These are phyloP conservation scores for Tubosaeta brunneosetosa DNA, from an alignment of 768 basidiomycete species.

Conservation along the genomic window DNA sequence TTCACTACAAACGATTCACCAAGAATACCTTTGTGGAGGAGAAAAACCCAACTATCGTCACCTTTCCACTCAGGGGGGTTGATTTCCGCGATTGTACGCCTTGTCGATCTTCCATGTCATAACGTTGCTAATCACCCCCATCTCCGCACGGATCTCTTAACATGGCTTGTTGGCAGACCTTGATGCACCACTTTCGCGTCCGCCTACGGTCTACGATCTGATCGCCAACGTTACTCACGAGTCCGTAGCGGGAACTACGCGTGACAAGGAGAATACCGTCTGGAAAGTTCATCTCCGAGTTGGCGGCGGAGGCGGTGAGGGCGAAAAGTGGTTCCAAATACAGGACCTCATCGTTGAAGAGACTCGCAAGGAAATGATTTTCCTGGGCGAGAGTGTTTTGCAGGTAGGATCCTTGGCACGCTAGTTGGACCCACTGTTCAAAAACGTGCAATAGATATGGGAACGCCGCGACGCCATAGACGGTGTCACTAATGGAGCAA, in stretches of 20 bases:
- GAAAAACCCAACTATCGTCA: conserved; percentile 98
- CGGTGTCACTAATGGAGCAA: conserved; percentile 12
- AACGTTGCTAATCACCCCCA: conserved; percentile 18
- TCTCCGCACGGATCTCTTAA: conserved; percentile 23
- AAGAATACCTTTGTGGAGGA: conserved; percentile 97
- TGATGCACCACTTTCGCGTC: conserved; percentile 57
- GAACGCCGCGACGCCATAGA: conserved; percentile 42
- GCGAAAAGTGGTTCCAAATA: conserved; percentile 93
- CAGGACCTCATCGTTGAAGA: conserved; percentile 97
- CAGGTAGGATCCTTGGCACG: conserved; percentile 52
- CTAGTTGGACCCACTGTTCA: conserved; percentile 7
- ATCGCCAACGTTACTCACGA: conserved; percentile 95
- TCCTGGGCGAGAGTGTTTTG: conserved; percentile 92
- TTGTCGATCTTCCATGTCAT: conserved; percentile 19
- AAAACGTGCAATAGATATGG: conserved; percentile 48
- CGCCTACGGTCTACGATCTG: conserved; percentile 82
- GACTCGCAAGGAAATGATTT: conserved; percentile 96
- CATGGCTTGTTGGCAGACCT: conserved; percentile 52
- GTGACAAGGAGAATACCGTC: conserved; percentile 84
- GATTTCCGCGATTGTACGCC: conserved; percentile 88
- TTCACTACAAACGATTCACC: conserved; percentile 95
- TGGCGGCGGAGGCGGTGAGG: conserved; percentile 69
- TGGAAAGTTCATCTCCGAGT: conserved; percentile 90
- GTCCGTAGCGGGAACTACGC: conserved; percentile 92
- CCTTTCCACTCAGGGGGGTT: conserved; percentile 89